Conservation (phyloP, 495 filamentous ascomycete species). For the Xylaria longipes region DNA sequence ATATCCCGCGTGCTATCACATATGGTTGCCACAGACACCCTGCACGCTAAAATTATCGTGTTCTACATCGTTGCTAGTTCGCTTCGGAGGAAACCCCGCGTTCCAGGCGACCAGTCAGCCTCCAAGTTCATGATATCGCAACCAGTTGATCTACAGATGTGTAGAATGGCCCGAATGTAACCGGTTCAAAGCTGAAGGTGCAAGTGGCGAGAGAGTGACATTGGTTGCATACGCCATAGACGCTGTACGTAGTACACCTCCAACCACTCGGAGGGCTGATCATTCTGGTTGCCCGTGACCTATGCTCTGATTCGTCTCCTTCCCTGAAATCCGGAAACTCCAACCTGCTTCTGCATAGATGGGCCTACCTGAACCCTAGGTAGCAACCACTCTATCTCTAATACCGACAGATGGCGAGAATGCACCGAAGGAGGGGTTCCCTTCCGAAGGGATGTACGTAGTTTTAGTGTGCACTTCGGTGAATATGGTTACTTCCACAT, state of each 20-base stretch:
- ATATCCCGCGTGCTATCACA: not conserved
- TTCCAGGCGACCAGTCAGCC: not conserved
- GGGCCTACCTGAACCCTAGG: not conserved
- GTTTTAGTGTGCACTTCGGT: not conserved
- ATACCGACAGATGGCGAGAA: conserved; percentile 26
- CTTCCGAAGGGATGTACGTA: not conserved
- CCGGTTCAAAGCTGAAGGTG: not conserved
- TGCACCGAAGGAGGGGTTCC: conserved; percentile 20
- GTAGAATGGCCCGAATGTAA: not conserved
- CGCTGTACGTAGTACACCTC: not conserved
- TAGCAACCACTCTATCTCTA: conserved; percentile 11
- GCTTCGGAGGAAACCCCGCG: conserved; percentile 7
- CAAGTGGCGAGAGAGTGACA: not conserved
- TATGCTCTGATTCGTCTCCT: not conserved
- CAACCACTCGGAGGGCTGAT: not conserved
- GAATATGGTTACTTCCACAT: not conserved
- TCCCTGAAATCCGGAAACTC: not conserved
- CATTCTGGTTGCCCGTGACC: not conserved
- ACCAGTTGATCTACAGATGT: not conserved
- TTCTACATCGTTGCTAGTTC: not conserved
- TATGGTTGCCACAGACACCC: not conserved
- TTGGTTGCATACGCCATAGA: not conserved
- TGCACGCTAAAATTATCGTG: not conserved
- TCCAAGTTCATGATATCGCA: not conserved
- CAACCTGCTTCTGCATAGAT: not conserved